Evolutionary conservation across 2,329 filamentous ascomycete species (phyloP), one percentile per base, ranked within the genome.

Genomic region (Xylariaceae sp.): DNA sequence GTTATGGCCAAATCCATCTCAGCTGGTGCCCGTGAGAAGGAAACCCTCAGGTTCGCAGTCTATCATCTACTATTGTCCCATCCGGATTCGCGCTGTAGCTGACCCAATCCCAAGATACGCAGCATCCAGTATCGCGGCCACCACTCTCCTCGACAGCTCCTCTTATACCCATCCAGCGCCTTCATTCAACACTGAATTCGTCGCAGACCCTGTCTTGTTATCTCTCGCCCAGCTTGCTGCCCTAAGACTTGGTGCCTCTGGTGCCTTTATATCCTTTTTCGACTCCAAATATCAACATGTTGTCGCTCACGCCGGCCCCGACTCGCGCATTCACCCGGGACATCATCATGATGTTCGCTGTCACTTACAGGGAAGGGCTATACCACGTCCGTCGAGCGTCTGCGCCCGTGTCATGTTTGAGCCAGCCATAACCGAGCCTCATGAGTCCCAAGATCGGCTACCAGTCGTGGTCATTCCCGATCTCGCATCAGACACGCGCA

Each of bases 181-280:
- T 8, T 13, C 18, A 24, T 26, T 12, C 34, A n/a, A n/a, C n/a
- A n/a, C n/a, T n/a, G 34, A 6, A 6, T 24, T 17, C 24, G 12
- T 29, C 12, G 15, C 49, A n/a, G 68, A 73, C 39, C 49, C 60
- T 9, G 58, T 59, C 38, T 61, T 79, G 34, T 74, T 71, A 2
- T 66, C 69, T 4, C 67, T 76, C 38, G 72, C 73, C 16, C 72
- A 78, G 50, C 63, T 78, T 4, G 73, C 64, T 1, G 61, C 66
- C 4, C 56, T 68, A 39, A 64, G 68, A 12, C 58, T 76, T 3
- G 60, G 65, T n/a, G 63, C 61, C 4, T 55, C 61, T 16, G 65
- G 72, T 22, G 60, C 64, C 13, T 50, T 76, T 17, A 64, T 79
- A 36, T 78, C 74, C 2, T 58, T 79, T 15, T 76, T 79, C 45